Evolutionary conservation across 176 grass and related monocot species (phyloP), one percentile per base, ranked within the genome.

Genomic region (Thinopyrum elongatum): DNA sequence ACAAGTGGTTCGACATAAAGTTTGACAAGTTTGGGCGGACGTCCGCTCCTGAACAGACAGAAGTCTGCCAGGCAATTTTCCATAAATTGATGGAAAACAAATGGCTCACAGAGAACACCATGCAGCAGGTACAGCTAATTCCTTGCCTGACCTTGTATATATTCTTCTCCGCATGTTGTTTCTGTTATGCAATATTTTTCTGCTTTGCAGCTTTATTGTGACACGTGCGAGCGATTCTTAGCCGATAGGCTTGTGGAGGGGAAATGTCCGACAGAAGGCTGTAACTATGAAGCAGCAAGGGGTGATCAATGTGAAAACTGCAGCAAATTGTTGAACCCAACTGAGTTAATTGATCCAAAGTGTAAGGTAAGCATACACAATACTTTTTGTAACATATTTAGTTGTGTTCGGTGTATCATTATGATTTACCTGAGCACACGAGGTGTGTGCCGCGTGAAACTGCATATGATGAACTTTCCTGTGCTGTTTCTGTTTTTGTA

Each of bases 281-380:
- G 92, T 81, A 91, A 91, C 51, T 93, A 95, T 36, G 90, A 94
- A 7, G 79, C 89, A 1, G 97, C 97, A 81, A 71, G 94, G 59
- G 97, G 97, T 78, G 97, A 99, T 81, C 94, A 99, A 81, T 99
- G 94, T 92, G 97, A 99, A 86, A 92, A 91, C 36, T 99, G 97
- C 88, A 95, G 92, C 59, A 96, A 92, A 81, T 78, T 99, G 79
- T 85, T 99, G 83, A 99, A 99, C 85, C 97, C 94, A 76, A 94
- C 94, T 38, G 94, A 99, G 80, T 62, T 99, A 59, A 93, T 85
- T 77, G 92, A 99, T 84, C 94, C 97, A 9, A 99, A 94, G 73
- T 99, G 97, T 86, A 99, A 99, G 90, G 97, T 96, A 87, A 79
- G 63, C 51, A 57, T 78, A 14, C 70, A n/a, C 17, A 47, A 19